Conservation (phyloP, 1,284 basidiomycete genomes). For the Leccinum pachyderme region DNA sequence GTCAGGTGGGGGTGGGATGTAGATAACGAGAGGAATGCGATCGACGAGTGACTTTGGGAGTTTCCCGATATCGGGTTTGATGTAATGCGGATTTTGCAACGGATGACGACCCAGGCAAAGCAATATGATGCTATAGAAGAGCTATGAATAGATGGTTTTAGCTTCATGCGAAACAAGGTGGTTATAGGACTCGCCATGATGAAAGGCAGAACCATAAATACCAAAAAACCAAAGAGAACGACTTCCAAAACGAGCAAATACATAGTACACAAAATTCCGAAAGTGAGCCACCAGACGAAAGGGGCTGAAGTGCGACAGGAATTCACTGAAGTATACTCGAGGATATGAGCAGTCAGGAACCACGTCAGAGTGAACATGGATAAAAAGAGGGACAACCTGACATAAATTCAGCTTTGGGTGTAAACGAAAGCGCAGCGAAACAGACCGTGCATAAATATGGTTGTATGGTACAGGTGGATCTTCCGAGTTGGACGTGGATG, state of each 20-base stretch:
- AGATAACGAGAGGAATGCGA: constrained; percentile 75
- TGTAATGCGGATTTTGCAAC: constrained; percentile 63
- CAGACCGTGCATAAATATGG: constrained; percentile 41
- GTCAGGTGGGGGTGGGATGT: constrained; percentile 74
- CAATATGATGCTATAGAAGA: constrained; percentile 72
- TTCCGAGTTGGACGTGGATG: constrained; percentile 20
- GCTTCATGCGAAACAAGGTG: background rate
- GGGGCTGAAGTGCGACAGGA: constrained; percentile 69
- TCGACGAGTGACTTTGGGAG: constrained; percentile 67
- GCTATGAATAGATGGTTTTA: constrained; percentile 39
- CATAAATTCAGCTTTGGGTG: constrained; percentile 1
- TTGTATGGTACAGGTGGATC: constrained; percentile 33
- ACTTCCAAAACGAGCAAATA: constrained; percentile 75
- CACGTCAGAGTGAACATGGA: constrained; percentile 71
- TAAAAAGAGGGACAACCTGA: constrained; percentile 59
- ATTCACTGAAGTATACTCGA: constrained; percentile 70
- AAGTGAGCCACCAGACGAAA: constrained; percentile 80
- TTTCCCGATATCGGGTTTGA: constrained; percentile 75
- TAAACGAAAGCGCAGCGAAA: constrained; percentile 1
- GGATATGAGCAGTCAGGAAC: constrained; percentile 76
- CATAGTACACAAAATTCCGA: constrained; percentile 74
- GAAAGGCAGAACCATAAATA: constrained; percentile 75
- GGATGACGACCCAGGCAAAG: constrained; percentile 76
- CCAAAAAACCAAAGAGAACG: constrained; percentile 64
- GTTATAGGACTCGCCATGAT: constrained; percentile 56